Evolutionary conservation across 1,139 yeast species (phyloP).

Genomic region (Kodamaea sp.): DNA sequence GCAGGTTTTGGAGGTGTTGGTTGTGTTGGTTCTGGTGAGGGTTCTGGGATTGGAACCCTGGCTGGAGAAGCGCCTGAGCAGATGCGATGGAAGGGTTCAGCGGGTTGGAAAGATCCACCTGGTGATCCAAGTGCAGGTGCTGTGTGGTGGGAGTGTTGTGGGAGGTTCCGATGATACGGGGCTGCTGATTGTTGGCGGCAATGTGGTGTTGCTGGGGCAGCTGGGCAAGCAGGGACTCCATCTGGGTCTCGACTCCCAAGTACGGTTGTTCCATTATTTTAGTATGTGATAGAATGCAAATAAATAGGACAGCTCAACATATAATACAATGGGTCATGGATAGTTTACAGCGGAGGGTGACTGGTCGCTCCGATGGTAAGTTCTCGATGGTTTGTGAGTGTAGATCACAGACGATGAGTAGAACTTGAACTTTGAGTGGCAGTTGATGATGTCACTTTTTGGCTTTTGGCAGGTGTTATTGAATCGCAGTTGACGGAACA

Average conservation of each 20-base stretch:
- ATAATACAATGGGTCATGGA: conserved; percentile 1
- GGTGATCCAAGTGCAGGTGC: conserved; percentile 1
- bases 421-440: background rate
- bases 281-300: background rate
- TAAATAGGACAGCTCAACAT: conserved; percentile 2
- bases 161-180: conserved; percentile 5
- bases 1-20: no score
- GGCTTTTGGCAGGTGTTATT: background rate
- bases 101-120: conserved; percentile 20
- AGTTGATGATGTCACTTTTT: background rate
- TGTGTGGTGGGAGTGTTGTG: conserved; percentile 2
- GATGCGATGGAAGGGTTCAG: conserved; percentile 22
- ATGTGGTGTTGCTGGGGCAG: conserved; percentile 13
- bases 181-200: conserved; percentile 6
- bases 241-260: conserved; percentile 30
- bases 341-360: no score
- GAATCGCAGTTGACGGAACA: no score
- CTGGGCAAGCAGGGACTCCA: conserved; percentile 23
- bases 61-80: conserved; percentile 19
- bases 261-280: conserved; percentile 37
- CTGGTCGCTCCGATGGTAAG: no score
- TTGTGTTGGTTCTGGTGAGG: conserved; percentile 13
- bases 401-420: no score
- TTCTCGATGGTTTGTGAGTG: no score
- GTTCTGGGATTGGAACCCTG: conserved; percentile 12